Evolutionary conservation across 2,329 filamentous ascomycete genomes (phyloP).

Genomic region (Xylaria sp.): DNA sequence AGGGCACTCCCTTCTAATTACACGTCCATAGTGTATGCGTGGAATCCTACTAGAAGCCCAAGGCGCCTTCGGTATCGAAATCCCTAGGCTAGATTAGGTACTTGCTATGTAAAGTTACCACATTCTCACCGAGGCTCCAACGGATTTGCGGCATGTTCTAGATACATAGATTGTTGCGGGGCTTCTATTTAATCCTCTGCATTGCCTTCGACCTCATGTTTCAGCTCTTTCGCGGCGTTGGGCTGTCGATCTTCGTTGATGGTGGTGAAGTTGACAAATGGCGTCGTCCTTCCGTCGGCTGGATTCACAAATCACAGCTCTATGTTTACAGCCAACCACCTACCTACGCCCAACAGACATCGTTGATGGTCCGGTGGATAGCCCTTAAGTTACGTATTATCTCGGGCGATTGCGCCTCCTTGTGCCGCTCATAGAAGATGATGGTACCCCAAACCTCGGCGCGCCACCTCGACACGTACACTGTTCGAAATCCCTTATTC

Average conservation of each 20-base stretch:
- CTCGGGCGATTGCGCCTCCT: slow-evolving; percentile 21
- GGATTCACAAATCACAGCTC: neutral
- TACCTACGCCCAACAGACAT: neutral
- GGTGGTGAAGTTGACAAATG: slow-evolving; percentile 17
- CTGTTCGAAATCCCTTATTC: neutral
- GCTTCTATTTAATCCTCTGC: neutral
- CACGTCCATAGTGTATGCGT: slow-evolving; percentile 16
- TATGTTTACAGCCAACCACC: neutral
- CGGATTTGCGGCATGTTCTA: neutral
- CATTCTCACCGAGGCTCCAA: neutral
- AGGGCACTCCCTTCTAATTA: neutral
- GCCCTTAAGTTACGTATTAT: neutral
- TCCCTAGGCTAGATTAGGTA: neutral
- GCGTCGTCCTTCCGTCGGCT: neutral
- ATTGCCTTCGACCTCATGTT: neutral
- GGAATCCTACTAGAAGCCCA: slow-evolving; percentile 22
- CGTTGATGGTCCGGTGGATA: neutral
- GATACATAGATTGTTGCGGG: neutral
- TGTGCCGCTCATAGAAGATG: slow-evolving; percentile 15
- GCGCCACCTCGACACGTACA: slow-evolving; percentile 2
- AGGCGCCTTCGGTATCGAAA: neutral
- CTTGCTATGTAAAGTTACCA: neutral
- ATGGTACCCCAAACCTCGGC: neutral
- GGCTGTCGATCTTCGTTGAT: neutral
- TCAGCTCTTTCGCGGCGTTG: neutral